Percentiles rank a stretch among this genome's conserved stretches.
These are phyloP conservation scores for Nothopassalora personata DNA, from an alignment of 2,329 filamentous ascomycete genomes.

Conservation along the genomic window DNA sequence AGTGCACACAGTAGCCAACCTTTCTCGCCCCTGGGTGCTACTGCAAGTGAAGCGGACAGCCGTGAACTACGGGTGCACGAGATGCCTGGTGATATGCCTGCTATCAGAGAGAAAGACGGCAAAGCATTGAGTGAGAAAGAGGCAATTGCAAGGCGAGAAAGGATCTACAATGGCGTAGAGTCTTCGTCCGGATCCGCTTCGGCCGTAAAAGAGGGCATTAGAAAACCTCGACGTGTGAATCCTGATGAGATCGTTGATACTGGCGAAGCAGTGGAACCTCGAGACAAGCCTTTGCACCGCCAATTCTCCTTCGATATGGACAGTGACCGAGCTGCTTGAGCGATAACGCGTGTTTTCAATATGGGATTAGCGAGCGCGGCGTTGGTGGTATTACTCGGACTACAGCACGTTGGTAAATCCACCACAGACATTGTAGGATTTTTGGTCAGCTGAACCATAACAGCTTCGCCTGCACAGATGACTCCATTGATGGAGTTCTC, in stretches of 20 bases:
- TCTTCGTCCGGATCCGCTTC: constrained; percentile 11
- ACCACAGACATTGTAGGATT: background rate
- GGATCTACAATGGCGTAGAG: constrained; percentile 43
- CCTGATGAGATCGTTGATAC: constrained; percentile 24
- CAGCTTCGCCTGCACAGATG: background rate
- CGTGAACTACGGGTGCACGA: constrained; percentile 37
- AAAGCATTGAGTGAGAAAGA: constrained; percentile 46
- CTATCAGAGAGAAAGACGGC: constrained; percentile 47
- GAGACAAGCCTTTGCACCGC: constrained; percentile 14
- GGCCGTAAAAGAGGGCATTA: constrained; percentile 5
- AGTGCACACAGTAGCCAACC: constrained; percentile 20
- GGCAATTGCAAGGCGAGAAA: constrained; percentile 42
- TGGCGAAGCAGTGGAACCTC: constrained; percentile 1
- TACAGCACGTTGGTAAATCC: background rate
- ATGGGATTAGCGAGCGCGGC: constrained; percentile 3
- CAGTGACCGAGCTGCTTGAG: background rate
- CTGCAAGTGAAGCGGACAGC: constrained; percentile 27
- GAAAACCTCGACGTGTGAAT: constrained; percentile 21
- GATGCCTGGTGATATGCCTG: constrained; percentile 53
- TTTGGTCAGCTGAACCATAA: background rate
- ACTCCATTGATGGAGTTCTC: background rate
- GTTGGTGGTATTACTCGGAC: constrained; percentile 1
- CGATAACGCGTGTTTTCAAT: background rate
- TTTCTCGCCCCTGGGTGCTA: constrained; percentile 20
- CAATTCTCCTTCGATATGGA: constrained; percentile 24